Evolutionary conservation across 202 grass and related monocot species (phyloP), one percentile per base, ranked within the genome.

Genomic region (Zizania palustris): DNA sequence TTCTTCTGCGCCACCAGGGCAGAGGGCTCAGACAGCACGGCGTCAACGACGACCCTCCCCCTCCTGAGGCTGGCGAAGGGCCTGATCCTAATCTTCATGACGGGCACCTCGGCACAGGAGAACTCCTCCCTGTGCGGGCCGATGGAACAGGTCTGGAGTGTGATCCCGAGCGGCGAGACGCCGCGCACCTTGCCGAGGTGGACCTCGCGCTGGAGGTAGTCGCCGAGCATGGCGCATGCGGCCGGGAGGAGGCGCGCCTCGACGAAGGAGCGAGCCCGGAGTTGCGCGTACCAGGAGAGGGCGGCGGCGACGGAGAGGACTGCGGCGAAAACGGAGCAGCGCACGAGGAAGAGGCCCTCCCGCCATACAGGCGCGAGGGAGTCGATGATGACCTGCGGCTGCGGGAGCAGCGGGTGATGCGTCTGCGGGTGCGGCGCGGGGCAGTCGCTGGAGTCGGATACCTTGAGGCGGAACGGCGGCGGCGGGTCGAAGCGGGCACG

Each of bases 71-170:
- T 95, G 37, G 87, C 80, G 74, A 98, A 90, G 57, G 91, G 96
- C 63, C 89, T 82, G 61, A 98, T 37, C 60, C 91, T 88, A 77
- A 98, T 84, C 73, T 84, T 98, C 80, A 98, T 72, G 43, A 83
- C 79, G 39, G 85, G 79, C 46, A 90, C 89, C 83, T 98, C 91
- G 21, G 70, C 85, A 64, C 91, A 98, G 71, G 96, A 98, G 78
- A 98, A 98, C 50, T 95, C 96, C n/a, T 87, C 78, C 21, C n/a
- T n/a, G 83, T 92, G 89, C 51, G 96, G 96, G 38, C 96, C 89
- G 68, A 95, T 66, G 66, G 91, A 98, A 83, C 96, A 98, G 50
- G 91, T 87, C 57, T 95, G 85, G 71, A 98, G 73, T 64, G 96
- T 98, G 71, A 98, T 92, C 60, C 91, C 96, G 43, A 95, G 68